These are phyloP conservation scores for Glutinoglossum americanum DNA, from an alignment of 495 filamentous ascomycete species.

Conservation along the genomic window DNA sequence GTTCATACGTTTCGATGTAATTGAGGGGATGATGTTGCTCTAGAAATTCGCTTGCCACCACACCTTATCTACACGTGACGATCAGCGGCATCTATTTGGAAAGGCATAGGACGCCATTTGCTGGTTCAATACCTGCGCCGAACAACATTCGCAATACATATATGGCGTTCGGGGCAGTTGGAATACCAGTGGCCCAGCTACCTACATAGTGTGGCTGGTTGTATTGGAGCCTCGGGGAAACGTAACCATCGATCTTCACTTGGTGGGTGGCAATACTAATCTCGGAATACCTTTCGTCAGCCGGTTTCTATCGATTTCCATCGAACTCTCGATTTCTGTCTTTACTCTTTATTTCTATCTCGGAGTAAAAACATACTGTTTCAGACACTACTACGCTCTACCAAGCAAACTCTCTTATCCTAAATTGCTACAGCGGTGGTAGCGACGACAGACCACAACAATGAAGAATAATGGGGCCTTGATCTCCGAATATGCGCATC, in stretches of 20 bases:
- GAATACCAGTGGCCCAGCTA: no score
- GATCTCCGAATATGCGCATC: slow-evolving; percentile 58
- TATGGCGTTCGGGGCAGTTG: background rate
- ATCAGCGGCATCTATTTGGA: background rate
- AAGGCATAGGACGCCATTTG: no score
- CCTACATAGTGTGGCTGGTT: no score
- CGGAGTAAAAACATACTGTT: no score
- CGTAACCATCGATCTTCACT: no score
- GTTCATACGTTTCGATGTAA: background rate
- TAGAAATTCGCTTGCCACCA: background rate
- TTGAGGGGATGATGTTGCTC: background rate
- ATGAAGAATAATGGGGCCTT: slow-evolving; percentile 34
- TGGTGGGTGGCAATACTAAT: background rate
- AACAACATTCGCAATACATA: background rate
- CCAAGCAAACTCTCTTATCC: no score
- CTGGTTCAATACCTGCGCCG: background rate
- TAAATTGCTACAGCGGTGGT: no score
- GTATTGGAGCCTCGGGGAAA: no score
- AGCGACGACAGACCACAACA: background rate
- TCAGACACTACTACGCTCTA: no score
- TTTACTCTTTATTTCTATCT: background rate
- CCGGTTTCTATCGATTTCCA: background rate
- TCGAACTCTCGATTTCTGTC: background rate
- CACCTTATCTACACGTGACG: background rate
- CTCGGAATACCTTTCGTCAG: background rate